Evolutionary conservation across 345 rosid genomes (phyloP), one percentile per base, ranked within the genome.

Genomic region (Ceriops tagal): DNA sequence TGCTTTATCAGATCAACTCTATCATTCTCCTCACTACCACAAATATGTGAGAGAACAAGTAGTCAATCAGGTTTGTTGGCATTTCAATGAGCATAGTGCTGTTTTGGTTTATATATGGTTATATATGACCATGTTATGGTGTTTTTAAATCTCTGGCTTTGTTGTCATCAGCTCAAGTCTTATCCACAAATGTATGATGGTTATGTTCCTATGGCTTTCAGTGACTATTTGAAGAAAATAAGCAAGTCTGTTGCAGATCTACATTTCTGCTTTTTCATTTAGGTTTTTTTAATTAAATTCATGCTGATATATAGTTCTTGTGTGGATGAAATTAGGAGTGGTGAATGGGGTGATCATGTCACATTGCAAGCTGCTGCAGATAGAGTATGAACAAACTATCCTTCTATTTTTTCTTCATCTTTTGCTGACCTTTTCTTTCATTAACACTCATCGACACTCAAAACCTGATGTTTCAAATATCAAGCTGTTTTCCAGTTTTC

Each of bases 1-100:
- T 30, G 81, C 98, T 47, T 71, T 90, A 71, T 89, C 97, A 58
- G 98, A 93, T 71, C 98, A 90, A 81, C 89, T 93, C 47, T 93
- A 90, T 70, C 89, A 87, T 53, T 83, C 98, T 67, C 59, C 91
- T 58, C 92, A 90, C 32, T 83, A 87, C 72, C 97, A 90, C 79
- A 83, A 74, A 61, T 69, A 68, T 84, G 92, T 90, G 73, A 87
- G 98, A 68, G 83, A 87, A 58, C 89, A 82, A 79, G 75, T 93
- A 70, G 77, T 86, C 64, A 66, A 77, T 77, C 97, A 90, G 92
- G 97, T 93, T 71, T 63, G 76, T 66, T 69, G 52, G 43, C 24
- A 8, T 65, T 39, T 53, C 6, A 28, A 59, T 35, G 32, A 35
- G 6, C 30, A 1, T 68, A 27, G 20, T 53, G 55, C 9, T 62